phyloP scores from a whole-genome alignment of 257 asterid species.

The Paraleonurus japonicus region DNA sequence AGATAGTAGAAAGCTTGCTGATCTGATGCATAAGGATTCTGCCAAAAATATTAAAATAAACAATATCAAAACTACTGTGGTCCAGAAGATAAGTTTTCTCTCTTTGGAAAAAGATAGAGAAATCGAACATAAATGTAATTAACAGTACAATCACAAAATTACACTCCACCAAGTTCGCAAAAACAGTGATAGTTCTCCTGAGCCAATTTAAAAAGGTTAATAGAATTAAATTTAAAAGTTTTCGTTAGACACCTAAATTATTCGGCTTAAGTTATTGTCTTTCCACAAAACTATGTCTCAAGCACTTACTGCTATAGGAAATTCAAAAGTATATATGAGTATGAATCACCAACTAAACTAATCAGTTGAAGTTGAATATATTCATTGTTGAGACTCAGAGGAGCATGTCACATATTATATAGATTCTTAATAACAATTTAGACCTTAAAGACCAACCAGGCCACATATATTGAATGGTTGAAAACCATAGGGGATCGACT shows the following conservation, averaged over 20 bases:
- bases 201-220: not conserved
- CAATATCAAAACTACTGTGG: not conserved
- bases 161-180: not conserved
- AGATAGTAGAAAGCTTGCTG: constrained; percentile 86
- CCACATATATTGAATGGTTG: not conserved
- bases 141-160: not conserved
- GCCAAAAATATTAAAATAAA: constrained; percentile 22
- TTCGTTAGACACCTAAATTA: not conserved
- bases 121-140: constrained; percentile 6
- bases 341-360: constrained; percentile 7
- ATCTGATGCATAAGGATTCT: constrained; percentile 80
- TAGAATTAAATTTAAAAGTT: not conserved
- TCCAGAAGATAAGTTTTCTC: not conserved
- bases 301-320: not conserved
- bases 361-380: not conserved
- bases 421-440: not conserved
- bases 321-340: not conserved
- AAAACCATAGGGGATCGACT: not conserved
- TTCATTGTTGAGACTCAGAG: not conserved
- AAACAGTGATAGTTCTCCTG: not conserved
- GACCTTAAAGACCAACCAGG: not conserved
- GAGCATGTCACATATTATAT: not conserved
- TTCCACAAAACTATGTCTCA: not conserved
- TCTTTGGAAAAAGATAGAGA: constrained; percentile 14
- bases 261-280: not conserved